These are phyloP conservation scores for Pseudogymnoascus destructans DNA, from an alignment of 2,329 filamentous ascomycete species.

Conservation along the genomic window DNA sequence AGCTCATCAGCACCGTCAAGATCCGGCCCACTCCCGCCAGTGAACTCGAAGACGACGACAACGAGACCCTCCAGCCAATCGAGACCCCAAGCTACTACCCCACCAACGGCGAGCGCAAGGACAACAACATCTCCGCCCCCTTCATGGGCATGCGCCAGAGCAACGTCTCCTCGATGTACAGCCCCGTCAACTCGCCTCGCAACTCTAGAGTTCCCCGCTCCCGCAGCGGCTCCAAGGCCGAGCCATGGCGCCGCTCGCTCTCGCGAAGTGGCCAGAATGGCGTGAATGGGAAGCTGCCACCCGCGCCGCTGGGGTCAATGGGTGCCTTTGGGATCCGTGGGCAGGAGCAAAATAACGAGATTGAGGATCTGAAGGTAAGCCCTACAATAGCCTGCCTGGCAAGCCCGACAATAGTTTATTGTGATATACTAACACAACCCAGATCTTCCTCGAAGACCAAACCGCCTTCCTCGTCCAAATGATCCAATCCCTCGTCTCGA, in stretches of 20 bases:
- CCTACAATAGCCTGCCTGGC: not conserved
- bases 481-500: slow-evolving; percentile 67
- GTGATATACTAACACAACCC: slow-evolving; percentile 15
- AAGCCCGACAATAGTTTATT: slow-evolving; percentile 11
- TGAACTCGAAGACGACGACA: slow-evolving; percentile 68
- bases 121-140: slow-evolving; percentile 33
- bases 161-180: slow-evolving; percentile 61
- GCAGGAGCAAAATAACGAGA: slow-evolving; percentile 30
- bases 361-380: slow-evolving; percentile 48
- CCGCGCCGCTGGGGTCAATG: slow-evolving; percentile 24
- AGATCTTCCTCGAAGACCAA: slow-evolving; percentile 73
- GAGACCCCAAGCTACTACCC: slow-evolving; percentile 59
- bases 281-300: slow-evolving; percentile 17
- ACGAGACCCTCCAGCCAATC: slow-evolving; percentile 51
- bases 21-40: slow-evolving; percentile 62
- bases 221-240: slow-evolving; percentile 23
- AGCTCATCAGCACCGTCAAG: slow-evolving; percentile 72
- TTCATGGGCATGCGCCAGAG: slow-evolving; percentile 50
- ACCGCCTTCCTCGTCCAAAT: slow-evolving; percentile 65
- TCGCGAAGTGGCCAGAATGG: slow-evolving; percentile 20
- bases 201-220: slow-evolving; percentile 33
- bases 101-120: slow-evolving; percentile 30
- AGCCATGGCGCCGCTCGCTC: slow-evolving; percentile 17
- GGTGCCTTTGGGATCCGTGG: slow-evolving; percentile 30
- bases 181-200: slow-evolving; percentile 56